Evolutionary conservation across 768 basidiomycete genomes (phyloP).

Genomic region (Agrocybe praecox): DNA sequence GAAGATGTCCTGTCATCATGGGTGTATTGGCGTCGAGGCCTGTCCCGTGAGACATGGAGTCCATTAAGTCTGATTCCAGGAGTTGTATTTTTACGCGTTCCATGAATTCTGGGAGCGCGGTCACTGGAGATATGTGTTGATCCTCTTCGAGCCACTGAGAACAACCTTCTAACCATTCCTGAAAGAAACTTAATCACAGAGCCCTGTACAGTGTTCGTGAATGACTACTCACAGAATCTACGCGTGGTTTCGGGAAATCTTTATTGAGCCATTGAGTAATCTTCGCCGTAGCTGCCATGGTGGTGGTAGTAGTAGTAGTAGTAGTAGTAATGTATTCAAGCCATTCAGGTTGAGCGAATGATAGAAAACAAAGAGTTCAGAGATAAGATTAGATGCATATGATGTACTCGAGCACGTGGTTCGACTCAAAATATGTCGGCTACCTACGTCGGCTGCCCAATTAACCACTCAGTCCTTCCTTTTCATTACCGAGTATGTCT

Average conservation of each 20-base stretch:
- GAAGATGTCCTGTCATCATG: constrained; percentile 34
- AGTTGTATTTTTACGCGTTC: constrained; percentile 64
- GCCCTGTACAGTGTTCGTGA: neutral
- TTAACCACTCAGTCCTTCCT: neutral
- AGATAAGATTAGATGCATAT: neutral
- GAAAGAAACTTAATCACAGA: constrained; percentile 3
- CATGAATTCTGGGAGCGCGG: constrained; percentile 53
- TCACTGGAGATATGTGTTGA: constrained; percentile 45
- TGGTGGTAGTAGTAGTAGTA: constrained; percentile 2
- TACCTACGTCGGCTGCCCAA: neutral
- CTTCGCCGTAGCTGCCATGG: constrained; percentile 29
- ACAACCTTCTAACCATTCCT: constrained; percentile 82
- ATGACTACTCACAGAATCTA: constrained; percentile 59
- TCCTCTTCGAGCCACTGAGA: constrained; percentile 62
- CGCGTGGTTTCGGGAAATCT: constrained; percentile 59
- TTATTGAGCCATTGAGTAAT: constrained; percentile 56
- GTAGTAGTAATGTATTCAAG: constrained; percentile 4
- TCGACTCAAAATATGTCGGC: neutral
- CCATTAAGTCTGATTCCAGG: constrained; percentile 68
- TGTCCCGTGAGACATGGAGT: constrained; percentile 72
- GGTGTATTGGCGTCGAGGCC: constrained; percentile 58
- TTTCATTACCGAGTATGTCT: neutral
- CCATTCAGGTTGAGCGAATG: neutral
- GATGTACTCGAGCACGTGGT: constrained; percentile 22
- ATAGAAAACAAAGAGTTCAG: constrained; percentile 17